Percentiles rank a stretch among this genome's conserved stretches.
Conservation (phyloP, 83 land plant species). For the Picea mariana region DNA sequence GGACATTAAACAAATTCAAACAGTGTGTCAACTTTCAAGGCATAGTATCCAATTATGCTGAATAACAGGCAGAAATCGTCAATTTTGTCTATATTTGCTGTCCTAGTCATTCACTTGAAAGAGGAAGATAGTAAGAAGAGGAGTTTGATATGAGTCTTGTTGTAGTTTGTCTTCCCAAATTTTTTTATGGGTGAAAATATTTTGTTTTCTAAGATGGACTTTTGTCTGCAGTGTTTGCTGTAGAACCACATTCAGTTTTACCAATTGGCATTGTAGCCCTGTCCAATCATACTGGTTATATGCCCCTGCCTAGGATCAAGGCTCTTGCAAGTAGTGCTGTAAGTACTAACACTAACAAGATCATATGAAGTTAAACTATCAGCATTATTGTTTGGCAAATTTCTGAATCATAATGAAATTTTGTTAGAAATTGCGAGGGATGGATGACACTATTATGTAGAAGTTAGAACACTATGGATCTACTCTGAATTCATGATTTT, state of each 20-base stretch:
- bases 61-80: not conserved
- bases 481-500: not conserved
- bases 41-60: not conserved
- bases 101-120: not conserved
- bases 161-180: not conserved
- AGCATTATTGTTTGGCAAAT: not conserved
- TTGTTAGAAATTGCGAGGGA: not conserved
- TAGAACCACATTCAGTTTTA: constrained; percentile 91
- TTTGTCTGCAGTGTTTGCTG: constrained; percentile 75
- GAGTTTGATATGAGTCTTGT: not conserved
- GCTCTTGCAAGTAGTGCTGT: constrained; percentile 93
- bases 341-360: constrained; percentile 26
- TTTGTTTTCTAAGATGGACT: constrained; percentile 15
- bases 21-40: not conserved
- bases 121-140: not conserved
- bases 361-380: not conserved
- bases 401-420: constrained; percentile 1
- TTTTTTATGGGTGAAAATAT: not conserved
- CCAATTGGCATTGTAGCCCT: constrained; percentile 83
- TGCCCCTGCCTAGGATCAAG: constrained; percentile 80
- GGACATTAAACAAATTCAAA: not conserved
- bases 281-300: constrained; percentile 63
- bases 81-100: not conserved
- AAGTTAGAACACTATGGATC: not conserved
- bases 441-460: not conserved